These are phyloP conservation scores for Otatea glauca DNA, from an alignment of 176 grass and related monocot genomes.

Conservation along the genomic window DNA sequence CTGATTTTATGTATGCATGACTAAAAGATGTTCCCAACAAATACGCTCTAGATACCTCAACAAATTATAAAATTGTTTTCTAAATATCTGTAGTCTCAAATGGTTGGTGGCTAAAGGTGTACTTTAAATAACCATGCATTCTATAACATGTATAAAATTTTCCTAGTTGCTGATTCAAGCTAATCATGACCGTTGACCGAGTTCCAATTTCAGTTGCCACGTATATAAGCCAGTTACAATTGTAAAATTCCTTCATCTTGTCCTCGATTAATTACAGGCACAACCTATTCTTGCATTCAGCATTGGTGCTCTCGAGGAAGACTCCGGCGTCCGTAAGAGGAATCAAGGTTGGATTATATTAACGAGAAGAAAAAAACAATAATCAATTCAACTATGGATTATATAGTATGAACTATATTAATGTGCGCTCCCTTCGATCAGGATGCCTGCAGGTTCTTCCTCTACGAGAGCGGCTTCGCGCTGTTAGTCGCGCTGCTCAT, in stretches of 20 bases:
- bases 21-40: too few relatives aligned
- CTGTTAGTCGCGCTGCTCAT: constrained; percentile 85
- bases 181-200: neutral
- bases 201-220: neutral
- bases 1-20: too few relatives aligned
- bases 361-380: neutral
- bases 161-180: neutral
- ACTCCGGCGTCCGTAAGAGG: constrained; percentile 74
- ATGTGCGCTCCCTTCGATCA: constrained; percentile 21
- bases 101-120: too few relatives aligned
- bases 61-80: too few relatives aligned
- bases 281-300: constrained; percentile 95
- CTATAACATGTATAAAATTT: too few relatives aligned
- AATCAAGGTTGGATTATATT: constrained; percentile 63
- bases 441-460: constrained; percentile 85
- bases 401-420: neutral
- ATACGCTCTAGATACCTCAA: too few relatives aligned
- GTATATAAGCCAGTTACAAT: neutral
- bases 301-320: constrained; percentile 82
- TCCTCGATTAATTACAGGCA: constrained; percentile 50
- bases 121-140: too few relatives aligned
- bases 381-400: neutral
- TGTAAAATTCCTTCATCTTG: neutral
- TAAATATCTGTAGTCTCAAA: too few relatives aligned
- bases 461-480: constrained; percentile 80